These are phyloP conservation scores for Conoideocrella luteorostrata DNA, from an alignment of 2,329 filamentous ascomycete genomes.

Conservation along the genomic window DNA sequence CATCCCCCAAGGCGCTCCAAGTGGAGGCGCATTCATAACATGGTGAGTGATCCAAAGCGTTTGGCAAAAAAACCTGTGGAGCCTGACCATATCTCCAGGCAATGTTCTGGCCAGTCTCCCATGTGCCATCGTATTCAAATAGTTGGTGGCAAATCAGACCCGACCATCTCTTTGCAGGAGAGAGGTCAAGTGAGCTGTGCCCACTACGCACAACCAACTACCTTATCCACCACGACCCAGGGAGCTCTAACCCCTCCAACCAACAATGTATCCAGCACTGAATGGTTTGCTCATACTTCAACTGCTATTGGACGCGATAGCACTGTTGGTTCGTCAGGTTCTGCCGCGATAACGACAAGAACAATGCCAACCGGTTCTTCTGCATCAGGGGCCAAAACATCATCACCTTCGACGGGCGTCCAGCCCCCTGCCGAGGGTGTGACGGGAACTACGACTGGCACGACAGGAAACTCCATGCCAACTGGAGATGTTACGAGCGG, in stretches of 20 bases:
- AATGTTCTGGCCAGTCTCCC: background rate
- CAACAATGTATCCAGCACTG: background rate
- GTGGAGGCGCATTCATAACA: background rate
- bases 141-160: background rate
- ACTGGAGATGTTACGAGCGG: background rate
- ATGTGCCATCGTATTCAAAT: background rate
- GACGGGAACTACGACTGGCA: background rate
- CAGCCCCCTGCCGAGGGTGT: background rate
- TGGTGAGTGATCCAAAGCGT: background rate
- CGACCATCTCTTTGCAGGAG: background rate
- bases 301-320: background rate
- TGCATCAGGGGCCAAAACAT: background rate
- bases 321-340: background rate
- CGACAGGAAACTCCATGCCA: background rate
- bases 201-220: background rate
- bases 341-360: background rate
- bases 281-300: background rate
- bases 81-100: background rate
- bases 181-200: background rate
- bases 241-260: background rate
- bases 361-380: background rate
- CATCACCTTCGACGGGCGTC: background rate
- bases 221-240: background rate
- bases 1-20: background rate
- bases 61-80: background rate